Conservation (phyloP, 768 basidiomycete genomes). For the Asterophora lycoperdoides region DNA sequence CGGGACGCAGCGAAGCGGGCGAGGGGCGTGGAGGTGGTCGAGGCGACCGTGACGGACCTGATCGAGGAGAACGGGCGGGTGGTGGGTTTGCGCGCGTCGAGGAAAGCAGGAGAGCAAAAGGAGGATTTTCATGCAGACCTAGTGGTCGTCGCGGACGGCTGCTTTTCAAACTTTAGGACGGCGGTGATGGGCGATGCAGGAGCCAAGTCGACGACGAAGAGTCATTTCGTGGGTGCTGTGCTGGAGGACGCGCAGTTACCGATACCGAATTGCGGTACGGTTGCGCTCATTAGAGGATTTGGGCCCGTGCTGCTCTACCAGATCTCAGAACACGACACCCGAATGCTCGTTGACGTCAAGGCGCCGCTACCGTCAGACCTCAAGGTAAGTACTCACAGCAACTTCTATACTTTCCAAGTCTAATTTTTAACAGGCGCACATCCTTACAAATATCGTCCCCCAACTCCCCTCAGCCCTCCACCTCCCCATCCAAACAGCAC, state of each 20-base stretch:
- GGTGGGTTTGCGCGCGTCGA: conserved; percentile 63
- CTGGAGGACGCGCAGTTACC: conserved; percentile 74
- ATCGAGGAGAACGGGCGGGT: conserved; percentile 57
- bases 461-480: conserved; percentile 76
- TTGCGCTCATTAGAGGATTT: conserved; percentile 69
- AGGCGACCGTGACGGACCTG: conserved; percentile 79
- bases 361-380: conserved; percentile 77
- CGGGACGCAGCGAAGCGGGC: conserved; percentile 60
- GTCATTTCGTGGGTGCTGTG: conserved; percentile 83
- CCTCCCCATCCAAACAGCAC: conserved; percentile 55
- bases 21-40: conserved; percentile 70
- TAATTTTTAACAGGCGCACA: conserved; percentile 46
- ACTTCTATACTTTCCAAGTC: conserved; percentile 4
- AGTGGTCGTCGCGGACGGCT: conserved; percentile 90
- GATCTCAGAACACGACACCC: conserved; percentile 82
- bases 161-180: conserved; percentile 87
- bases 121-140: conserved; percentile 67
- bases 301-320: conserved; percentile 95
- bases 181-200: conserved; percentile 53
- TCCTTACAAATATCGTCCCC: conserved; percentile 70
- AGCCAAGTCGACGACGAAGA: conserved; percentile 52
- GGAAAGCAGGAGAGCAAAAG: conserved; percentile 37
- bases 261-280: conserved; percentile 77
- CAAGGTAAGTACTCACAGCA: conserved; percentile 45
- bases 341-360: conserved; percentile 91